Base-by-base conservation (phyloP, 768 basidiomycete species). In the Lyophyllum shimeji region DNA sequence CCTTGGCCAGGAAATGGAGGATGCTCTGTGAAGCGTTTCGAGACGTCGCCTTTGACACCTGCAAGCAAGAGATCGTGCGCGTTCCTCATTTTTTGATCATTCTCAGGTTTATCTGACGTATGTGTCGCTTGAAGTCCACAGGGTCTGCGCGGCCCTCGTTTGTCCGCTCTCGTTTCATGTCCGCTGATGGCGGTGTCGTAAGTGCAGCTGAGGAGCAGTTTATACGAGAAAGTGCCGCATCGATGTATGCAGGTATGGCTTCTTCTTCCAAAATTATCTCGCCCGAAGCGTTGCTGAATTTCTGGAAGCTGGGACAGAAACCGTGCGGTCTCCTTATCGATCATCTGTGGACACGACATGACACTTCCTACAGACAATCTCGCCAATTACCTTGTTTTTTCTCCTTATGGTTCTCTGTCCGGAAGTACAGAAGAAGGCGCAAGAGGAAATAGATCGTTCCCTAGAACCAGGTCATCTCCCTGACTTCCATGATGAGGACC, bases 391-490 rank as follows among this genome's bases (percentile, higher is more conserved):
- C 9, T 6, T 13, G 9, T 37, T 17, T 17, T 12, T 37, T 13
- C 34, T 37, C 3, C 7, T 3, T 37, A 12, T 37, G 15, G 12
- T 37, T 37, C 9, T 17, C 3, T 12, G 56, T 44, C 62, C 62
- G 12, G 52, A 57, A 15, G 48, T 50, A 18, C 12, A 56, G 44
- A 15, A 43, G 15, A 56, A 50, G 43, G 62, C 62, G 1, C 62
- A 58, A 7, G 53, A 52, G 1, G 60, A 60, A 49, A 33, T 60
- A 13, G 48, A 57, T 18, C 7, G 25, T 17, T 46, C 57, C 13
- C 24, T 60, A 1, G 60, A 56, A 17, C 18, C 52, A 29, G 12
- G 39, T 42, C 20, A 50, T 27, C 23, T 53, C 7, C 56, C 60
- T 0, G 47, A 39, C 21, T 60, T 60, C 17, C 23, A 54, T 15